phyloP scores from a whole-genome alignment of 768 basidiomycete genomes.

The Paxillus ammoniavirescens region DNA sequence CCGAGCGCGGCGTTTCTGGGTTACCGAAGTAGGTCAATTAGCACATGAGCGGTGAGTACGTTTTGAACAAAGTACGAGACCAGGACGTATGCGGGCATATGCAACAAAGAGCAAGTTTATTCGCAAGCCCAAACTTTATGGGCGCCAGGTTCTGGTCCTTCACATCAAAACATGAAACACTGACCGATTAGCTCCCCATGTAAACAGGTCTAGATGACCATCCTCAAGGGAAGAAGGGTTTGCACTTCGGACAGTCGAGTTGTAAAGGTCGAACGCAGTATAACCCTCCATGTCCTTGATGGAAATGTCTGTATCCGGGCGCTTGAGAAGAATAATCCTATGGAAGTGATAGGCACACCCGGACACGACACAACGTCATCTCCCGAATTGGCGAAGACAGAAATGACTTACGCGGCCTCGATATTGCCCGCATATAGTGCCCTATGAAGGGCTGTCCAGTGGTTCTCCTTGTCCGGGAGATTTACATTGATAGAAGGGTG shows the following conservation, averaged over 20 bases:
- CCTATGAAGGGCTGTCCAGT: constrained; percentile 90
- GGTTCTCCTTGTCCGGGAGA: constrained; percentile 74
- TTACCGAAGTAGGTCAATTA: not conserved
- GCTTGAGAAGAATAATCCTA: constrained; percentile 74
- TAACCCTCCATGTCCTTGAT: constrained; percentile 87
- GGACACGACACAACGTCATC: not conserved
- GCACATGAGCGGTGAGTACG: too few species aligned
- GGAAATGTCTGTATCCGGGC: constrained; percentile 65
- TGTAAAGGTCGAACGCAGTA: constrained; percentile 91
- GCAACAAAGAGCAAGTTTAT: not conserved
- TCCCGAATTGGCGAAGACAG: not conserved
- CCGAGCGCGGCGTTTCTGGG: constrained; percentile 86
- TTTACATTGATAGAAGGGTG: constrained; percentile 82
- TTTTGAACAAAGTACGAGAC: not conserved
- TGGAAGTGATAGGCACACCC: constrained; percentile 21
- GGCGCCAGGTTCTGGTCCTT: not conserved
- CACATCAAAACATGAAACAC: not conserved
- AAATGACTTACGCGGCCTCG: constrained; percentile 55
- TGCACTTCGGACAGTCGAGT: constrained; percentile 79
- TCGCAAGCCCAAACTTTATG: not conserved
- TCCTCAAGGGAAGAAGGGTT: constrained; percentile 46
- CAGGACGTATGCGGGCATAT: not conserved
- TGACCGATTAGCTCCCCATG: constrained; percentile 85
- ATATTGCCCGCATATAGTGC: constrained; percentile 82
- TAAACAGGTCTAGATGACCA: constrained; percentile 60